These are phyloP conservation scores for Exserohilum rostratum DNA, from an alignment of 2,329 filamentous ascomycete genomes.

Conservation along the genomic window DNA sequence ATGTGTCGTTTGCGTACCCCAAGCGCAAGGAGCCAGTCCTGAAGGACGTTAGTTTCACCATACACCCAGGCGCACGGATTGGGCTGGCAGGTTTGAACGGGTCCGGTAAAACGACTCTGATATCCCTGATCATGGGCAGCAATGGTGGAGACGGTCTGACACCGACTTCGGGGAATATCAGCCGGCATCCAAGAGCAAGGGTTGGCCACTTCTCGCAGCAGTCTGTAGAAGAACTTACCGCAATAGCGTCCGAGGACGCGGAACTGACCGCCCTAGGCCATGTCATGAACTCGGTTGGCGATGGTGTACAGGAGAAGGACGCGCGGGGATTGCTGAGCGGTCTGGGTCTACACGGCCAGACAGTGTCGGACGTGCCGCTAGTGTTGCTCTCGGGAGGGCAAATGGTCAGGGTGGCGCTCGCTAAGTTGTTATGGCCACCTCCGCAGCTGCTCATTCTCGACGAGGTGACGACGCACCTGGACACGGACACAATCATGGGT, in stretches of 20 bases:
- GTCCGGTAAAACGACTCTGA: conserved; percentile 78
- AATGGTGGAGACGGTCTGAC: conserved; percentile 45
- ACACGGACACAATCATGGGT: conserved; percentile 79
- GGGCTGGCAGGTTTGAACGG: conserved; percentile 82
- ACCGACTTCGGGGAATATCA: conserved; percentile 67
- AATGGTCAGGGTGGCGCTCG: conserved; percentile 67
- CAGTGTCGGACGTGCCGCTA: conserved; percentile 75
- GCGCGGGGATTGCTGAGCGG: conserved; percentile 69
- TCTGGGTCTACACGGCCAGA: conserved; percentile 72
- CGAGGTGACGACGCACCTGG: conserved; percentile 84
- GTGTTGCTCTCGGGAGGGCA: conserved; percentile 80
- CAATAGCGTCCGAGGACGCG: conserved; percentile 58
- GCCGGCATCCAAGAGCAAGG: conserved; percentile 70
- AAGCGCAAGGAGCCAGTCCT: conserved; percentile 56
- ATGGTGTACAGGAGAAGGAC: conserved; percentile 67
- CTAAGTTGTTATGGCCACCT: conserved; percentile 68
- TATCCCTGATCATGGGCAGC: conserved; percentile 70
- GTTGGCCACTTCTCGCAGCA: conserved; percentile 83
- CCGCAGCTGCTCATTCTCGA: conserved; percentile 79
- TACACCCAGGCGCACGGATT: conserved; percentile 75
- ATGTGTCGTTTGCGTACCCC: conserved; percentile 69
- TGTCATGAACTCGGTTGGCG: conserved; percentile 62
- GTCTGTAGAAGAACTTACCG: conserved; percentile 72
- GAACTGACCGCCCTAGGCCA: conserved; percentile 69
- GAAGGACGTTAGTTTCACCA: conserved; percentile 68